Evolutionary conservation across 2,329 filamentous ascomycete species (phyloP).

Genomic region (Diplodia scrobiculata): DNA sequence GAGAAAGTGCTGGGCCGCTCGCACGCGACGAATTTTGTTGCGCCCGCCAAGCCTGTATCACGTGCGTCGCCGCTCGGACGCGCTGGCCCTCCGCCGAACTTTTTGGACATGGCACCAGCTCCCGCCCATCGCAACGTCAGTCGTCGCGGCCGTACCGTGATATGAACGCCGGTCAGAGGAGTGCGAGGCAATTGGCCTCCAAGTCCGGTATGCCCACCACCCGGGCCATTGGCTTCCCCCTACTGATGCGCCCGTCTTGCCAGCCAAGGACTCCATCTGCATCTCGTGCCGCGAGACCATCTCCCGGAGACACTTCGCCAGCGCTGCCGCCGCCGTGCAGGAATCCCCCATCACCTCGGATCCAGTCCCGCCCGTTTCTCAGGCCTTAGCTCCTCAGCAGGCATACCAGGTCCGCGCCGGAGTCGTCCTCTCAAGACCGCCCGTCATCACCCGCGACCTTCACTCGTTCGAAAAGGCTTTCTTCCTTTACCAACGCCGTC

Average conservation of each 20-base stretch:
- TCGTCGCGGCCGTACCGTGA: constrained; percentile 31
- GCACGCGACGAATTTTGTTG: constrained; percentile 34
- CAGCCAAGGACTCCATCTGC: constrained; percentile 49
- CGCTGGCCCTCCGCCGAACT: constrained; percentile 33
- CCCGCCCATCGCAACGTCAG: constrained; percentile 25
- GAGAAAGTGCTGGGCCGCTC: constrained; percentile 39
- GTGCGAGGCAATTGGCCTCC: constrained; percentile 48
- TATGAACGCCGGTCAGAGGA: constrained; percentile 51
- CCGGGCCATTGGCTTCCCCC: constrained; percentile 26
- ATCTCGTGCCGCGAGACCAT: constrained; percentile 50
- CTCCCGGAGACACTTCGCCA: constrained; percentile 41
- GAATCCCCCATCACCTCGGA: constrained; percentile 36
- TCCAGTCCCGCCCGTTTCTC: constrained; percentile 39
- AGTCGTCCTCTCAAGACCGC: constrained; percentile 83
- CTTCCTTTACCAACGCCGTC: constrained; percentile 94
- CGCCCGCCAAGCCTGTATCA: constrained; percentile 29
- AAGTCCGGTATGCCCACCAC: constrained; percentile 42
- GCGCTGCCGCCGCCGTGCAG: constrained; percentile 43
- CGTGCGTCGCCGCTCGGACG: constrained; percentile 34
- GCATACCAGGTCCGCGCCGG: constrained; percentile 59
- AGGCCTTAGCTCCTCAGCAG: constrained; percentile 46
- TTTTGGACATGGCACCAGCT: constrained; percentile 29
- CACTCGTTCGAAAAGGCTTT: constrained; percentile 89
- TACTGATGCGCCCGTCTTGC: constrained; percentile 36
- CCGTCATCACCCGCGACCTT: constrained; percentile 79